These are phyloP conservation scores for Penicillium hesseltinei DNA, from an alignment of 2,329 filamentous ascomycete species.

Conservation along the genomic window DNA sequence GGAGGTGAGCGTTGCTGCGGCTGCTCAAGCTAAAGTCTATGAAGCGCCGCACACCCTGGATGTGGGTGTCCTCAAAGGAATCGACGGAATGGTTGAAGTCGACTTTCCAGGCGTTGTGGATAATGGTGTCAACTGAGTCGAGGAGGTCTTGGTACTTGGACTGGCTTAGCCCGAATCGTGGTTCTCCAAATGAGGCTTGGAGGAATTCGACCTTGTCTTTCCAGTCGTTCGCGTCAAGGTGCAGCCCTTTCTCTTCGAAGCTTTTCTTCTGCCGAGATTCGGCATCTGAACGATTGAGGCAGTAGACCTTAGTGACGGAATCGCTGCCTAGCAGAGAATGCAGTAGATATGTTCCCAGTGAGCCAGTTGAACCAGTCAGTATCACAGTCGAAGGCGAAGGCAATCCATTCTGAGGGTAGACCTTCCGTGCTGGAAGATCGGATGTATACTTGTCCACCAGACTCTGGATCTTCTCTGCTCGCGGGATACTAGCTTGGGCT, in stretches of 20 bases:
- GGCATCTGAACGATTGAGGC: constrained; percentile 49
- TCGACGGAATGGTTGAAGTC: constrained; percentile 37
- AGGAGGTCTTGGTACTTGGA: constrained; percentile 27
- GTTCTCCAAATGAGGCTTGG: constrained; percentile 26
- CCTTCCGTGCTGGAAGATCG: constrained; percentile 10
- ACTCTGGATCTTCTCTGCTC: constrained; percentile 14
- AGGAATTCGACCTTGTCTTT: constrained; percentile 37
- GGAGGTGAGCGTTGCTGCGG: constrained; percentile 22
- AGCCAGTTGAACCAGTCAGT: constrained; percentile 53
- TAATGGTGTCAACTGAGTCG: constrained; percentile 27
- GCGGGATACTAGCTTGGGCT: not conserved
- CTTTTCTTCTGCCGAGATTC: constrained; percentile 42
- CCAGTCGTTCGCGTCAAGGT: constrained; percentile 21
- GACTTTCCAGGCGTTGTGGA: constrained; percentile 41
- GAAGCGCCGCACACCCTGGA: constrained; percentile 30
- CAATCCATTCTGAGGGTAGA: not conserved
- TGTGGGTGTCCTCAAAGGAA: constrained; percentile 35
- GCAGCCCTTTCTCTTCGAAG: constrained; percentile 40
- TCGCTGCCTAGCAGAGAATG: constrained; percentile 36
- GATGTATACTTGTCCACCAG: constrained; percentile 18
- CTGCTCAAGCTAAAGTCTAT: constrained; percentile 28
- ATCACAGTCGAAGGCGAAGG: constrained; percentile 26
- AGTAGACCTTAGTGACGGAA: constrained; percentile 45
- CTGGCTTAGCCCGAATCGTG: constrained; percentile 27
- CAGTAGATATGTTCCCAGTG: constrained; percentile 51